Evolutionary conservation across 371 early-diverging fungal species (phyloP), one percentile per base, ranked within the genome.

Genomic region (Haplosporangium sp.): DNA sequence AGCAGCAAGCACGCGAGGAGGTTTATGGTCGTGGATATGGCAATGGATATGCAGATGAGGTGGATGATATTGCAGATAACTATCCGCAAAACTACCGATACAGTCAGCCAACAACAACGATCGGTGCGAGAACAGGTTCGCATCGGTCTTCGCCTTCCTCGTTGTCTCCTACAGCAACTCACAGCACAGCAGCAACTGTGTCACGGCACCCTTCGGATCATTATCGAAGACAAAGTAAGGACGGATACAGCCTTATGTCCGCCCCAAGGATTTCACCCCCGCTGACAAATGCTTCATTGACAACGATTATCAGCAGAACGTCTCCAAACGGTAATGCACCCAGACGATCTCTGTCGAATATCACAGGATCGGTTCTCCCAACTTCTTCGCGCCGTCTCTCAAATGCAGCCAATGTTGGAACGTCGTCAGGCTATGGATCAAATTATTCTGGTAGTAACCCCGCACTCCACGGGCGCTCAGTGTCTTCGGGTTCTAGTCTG

Each of bases 221-320:
- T 58, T 63, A 63, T 48, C 48, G 70, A 23, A 56, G 70, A 20
- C 70, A 42, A 38, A 69, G 70, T 7, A 62, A 29, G 23, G 70
- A 69, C 53, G 64, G 63, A 12, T 59, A 69, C 48, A 69, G 63
- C 37, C 48, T 69, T 38, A 51, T 69, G 59, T 53, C 70, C 0
- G 64, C 70, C 0, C 64, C 70, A n/a, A 58, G 59, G 13, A 63
- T 69, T 42, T 69, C 70, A 10, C 70, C 70, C 12, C 70, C 70
- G 9, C 53, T 63, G 14, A 55, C 18, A 8, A 58, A 43, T 4
- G 41, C 61, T 0, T 21, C 60, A 1, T 54, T 60, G 11, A 16
- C 55, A 4, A 45, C 38, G 12, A 5, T 20, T n/a, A 53, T 20
- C 46, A 23, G 38, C 1, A 3, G 55, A 37, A 47, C 41, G 14